Evolutionary conservation across 2,329 filamentous ascomycete genomes (phyloP), one percentile per base, ranked within the genome.

Genomic region (Fusarium proliferatum): DNA sequence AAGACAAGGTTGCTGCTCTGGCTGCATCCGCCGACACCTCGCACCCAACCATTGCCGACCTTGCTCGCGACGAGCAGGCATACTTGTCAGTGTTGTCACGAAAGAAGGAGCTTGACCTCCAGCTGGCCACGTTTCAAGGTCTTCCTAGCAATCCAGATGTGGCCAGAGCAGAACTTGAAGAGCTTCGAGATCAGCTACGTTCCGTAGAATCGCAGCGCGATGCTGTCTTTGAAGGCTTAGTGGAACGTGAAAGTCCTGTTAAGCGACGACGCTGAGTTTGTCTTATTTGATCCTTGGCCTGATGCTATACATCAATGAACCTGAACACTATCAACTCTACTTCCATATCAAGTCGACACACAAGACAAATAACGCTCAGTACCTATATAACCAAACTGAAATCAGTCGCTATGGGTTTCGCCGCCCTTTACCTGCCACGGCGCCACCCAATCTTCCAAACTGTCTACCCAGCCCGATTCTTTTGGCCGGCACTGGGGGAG

Each of bases 151-250:
- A 97, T 77, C 82, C 88, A 13, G 88, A 91, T 53, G 86, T 89
- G 52, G 94, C 94, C 41, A 88, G 91, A 74, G 83, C 85, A n/a
- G 91, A 94, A 79, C 86, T 97, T 34, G 92, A 93, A 72, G 84
- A 86, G 36, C 82, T 95, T 48, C 88, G 93, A 67, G 83, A 84
- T 4, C 90, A 94, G 77, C 84, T 97, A 51, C 86, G 87, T 43
- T 82, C 84, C 15, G 82, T 94, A 58, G 91, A 87, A 34, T 86
- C 86, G 72, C 86, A 87, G 74, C 88, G 95, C 61, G 94, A 97
- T 80, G 86, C 84, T 36, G 85, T 94, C 61, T 97, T 97, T 79
- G 94, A 96, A 79, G 88, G 87, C 4, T 80, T 96, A 52, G 90
- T 94, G 5, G 89, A 91, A 76, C 85, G 86, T 45, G 88, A 90